Percentiles rank a stretch among this genome's conserved stretches.
These are phyloP conservation scores for Adenanthera pavonina DNA, from an alignment of 306 rosid species.

Conservation along the genomic window DNA sequence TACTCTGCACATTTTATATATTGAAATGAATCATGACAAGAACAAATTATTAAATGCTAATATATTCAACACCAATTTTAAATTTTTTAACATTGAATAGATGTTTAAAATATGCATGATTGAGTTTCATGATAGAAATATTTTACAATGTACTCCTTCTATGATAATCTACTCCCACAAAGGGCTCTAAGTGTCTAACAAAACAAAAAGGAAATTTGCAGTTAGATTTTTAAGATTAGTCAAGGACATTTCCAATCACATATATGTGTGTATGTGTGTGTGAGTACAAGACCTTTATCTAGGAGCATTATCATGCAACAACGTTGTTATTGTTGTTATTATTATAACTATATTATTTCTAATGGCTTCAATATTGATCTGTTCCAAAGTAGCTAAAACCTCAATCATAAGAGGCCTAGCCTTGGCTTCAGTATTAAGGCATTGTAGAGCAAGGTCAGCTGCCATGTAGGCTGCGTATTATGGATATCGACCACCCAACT, in stretches of 20 bases:
- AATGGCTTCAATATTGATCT: slow-evolving; percentile 51
- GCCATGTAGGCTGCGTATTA: slow-evolving; percentile 79
- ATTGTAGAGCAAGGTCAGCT: slow-evolving; percentile 75
- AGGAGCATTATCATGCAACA: background rate
- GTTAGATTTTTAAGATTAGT: background rate
- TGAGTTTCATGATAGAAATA: too few relatives aligned
- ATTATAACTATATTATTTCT: background rate
- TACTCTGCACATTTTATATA: too few relatives aligned
- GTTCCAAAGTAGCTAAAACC: slow-evolving; percentile 71
- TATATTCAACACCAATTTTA: too few relatives aligned
- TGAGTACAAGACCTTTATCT: background rate
- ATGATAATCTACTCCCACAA: too few relatives aligned
- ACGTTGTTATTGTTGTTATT: background rate
- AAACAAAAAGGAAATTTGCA: background rate
- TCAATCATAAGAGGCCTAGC: slow-evolving; percentile 81
- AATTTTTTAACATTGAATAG: too few relatives aligned
- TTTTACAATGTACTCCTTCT: too few relatives aligned
- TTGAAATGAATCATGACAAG: too few relatives aligned
- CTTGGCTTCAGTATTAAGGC: slow-evolving; percentile 79
- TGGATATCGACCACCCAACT: slow-evolving; percentile 88
- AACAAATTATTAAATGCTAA: too few relatives aligned
- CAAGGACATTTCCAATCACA: background rate
- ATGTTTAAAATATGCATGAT: too few relatives aligned
- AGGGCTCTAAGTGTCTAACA: too few relatives aligned
- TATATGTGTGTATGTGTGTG: too few relatives aligned